Percentiles rank a stretch among this genome's conserved stretches.
phyloP scores from a whole-genome alignment of 2,329 filamentous ascomycete genomes.

The Ascochyta clinopodiicola region DNA sequence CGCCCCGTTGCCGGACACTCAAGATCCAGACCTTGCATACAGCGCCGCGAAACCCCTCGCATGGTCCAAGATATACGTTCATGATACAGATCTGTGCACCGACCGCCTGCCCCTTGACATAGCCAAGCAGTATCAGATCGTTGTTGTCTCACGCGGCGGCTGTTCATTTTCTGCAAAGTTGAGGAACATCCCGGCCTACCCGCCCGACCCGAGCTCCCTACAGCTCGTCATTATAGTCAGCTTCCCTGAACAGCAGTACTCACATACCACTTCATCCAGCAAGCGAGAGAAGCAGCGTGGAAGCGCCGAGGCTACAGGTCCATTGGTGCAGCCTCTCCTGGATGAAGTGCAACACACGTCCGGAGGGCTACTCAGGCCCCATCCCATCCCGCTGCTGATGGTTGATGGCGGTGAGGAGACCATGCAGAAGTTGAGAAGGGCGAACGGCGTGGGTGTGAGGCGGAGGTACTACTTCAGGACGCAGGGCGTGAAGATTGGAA shows the following conservation, averaged over 20 bases:
- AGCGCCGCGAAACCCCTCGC: slow-evolving; percentile 57
- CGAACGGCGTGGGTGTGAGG: slow-evolving; percentile 75
- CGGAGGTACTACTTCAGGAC: slow-evolving; percentile 82
- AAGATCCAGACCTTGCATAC: slow-evolving; percentile 44
- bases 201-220: slow-evolving; percentile 65
- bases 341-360: slow-evolving; percentile 76
- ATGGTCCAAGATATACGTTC: slow-evolving; percentile 76
- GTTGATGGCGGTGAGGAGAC: slow-evolving; percentile 71
- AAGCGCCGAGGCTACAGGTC: neutral
- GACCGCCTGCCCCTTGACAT: slow-evolving; percentile 60
- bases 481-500: slow-evolving; percentile 78
- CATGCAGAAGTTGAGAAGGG: slow-evolving; percentile 67
- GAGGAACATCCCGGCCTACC: slow-evolving; percentile 79
- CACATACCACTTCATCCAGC: neutral
- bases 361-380: slow-evolving; percentile 69
- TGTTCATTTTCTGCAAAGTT: slow-evolving; percentile 88
- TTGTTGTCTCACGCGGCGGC: slow-evolving; percentile 80
- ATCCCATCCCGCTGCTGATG: slow-evolving; percentile 84
- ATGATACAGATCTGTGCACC: slow-evolving; percentile 69
- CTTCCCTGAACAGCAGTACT: slow-evolving; percentile 40
- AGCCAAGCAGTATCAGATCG: slow-evolving; percentile 70
- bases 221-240: slow-evolving; percentile 83
- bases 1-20: slow-evolving; percentile 71
- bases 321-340: slow-evolving; percentile 71
- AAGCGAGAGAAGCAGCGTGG: neutral